These are phyloP conservation scores for Podila epicladia DNA, from an alignment of 192 early-diverging fungal species.

Conservation along the genomic window DNA sequence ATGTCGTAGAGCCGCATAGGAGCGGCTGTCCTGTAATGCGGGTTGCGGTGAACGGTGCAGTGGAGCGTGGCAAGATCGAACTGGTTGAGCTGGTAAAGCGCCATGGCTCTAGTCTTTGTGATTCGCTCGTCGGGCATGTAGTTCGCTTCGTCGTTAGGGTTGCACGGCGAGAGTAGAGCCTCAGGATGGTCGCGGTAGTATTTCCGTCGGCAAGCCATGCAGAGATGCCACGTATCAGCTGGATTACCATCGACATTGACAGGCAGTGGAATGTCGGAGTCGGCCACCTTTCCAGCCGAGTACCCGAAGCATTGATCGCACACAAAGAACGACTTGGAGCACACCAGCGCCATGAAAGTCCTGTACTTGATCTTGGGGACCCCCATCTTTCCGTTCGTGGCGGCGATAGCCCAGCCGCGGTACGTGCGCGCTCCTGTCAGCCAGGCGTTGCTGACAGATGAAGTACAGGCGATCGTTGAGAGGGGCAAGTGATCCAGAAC, in stretches of 20 bases:
- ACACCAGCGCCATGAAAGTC: constrained; percentile 17
- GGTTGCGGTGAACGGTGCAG: too few species aligned
- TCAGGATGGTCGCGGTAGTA: too few species aligned
- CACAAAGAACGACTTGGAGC: constrained; percentile 9
- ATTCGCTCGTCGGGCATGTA: too few species aligned
- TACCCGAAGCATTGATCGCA: constrained; percentile 17
- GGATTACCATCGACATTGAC: background rate
- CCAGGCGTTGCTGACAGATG: constrained; percentile 15
- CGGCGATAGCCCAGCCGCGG: constrained; percentile 4
- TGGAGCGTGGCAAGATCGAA: too few species aligned
- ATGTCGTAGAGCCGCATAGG: constrained; percentile 9
- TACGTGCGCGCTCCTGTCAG: constrained; percentile 8
- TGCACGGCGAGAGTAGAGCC: too few species aligned
- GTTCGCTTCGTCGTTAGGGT: too few species aligned
- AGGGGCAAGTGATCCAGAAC: constrained; percentile 13
- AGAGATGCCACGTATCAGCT: background rate
- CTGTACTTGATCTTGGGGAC: constrained; percentile 5
- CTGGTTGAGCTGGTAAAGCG: too few species aligned
- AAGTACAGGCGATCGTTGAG: constrained; percentile 6
- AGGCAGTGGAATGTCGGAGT: constrained; percentile 21
- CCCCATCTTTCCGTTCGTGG: background rate
- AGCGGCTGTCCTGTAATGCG: background rate
- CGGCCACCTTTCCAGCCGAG: background rate
- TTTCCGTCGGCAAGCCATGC: background rate
- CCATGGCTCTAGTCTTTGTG: too few species aligned